Evolutionary conservation across 2,329 filamentous ascomycete genomes (phyloP), one percentile per base, ranked within the genome.

Genomic region (Ascochyta viciae-villosae): DNA sequence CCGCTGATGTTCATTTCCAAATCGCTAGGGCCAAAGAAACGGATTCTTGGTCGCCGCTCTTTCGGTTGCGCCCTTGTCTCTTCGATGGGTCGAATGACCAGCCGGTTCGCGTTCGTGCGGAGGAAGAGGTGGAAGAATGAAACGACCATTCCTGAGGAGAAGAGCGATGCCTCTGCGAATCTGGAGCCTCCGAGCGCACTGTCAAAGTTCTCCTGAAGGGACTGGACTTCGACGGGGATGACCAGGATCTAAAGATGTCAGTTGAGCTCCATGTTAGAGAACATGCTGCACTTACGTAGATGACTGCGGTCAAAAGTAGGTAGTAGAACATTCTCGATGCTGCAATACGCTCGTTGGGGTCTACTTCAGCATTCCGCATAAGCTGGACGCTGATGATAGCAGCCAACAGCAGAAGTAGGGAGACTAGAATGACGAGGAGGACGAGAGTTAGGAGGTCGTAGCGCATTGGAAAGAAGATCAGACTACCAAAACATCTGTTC

Each of bases 311-410:
- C 48, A 88, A 71, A 1, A 81, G 73, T 60, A 89, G 77, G 68
- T 88, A 90, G 70, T 88, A 90, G 10, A 89, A 84, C 85, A 90
- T 89, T 57, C 86, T 81, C 6, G 87, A 89, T 4, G 88, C 87
- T 31, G 85, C 80, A 54, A 86, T 81, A 42, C 88, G 79, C 71
- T 90, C 85, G 15, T 82, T 79, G 19, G 81, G 77, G 35, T 87
- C 85, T 46, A 89, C 80, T 15, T 80, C 78, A 13, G 80, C 75
- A 55, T 81, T 82, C 31, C 80, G 81, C 61, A 82, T 82, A 23
- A 91, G 76, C 57, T 83, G 84, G 35, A 83, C 70, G 67, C 85
- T 87, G 45, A 89, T 82, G 24, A 82, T 73, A 12, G 81, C 66
- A n/a, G 80, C 79, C 60, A 83, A 80, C 12, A 81, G 60, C 13